Base-by-base conservation (phyloP, 2,329 filamentous ascomycete species). In the Sordariomycetes sp. region DNA sequence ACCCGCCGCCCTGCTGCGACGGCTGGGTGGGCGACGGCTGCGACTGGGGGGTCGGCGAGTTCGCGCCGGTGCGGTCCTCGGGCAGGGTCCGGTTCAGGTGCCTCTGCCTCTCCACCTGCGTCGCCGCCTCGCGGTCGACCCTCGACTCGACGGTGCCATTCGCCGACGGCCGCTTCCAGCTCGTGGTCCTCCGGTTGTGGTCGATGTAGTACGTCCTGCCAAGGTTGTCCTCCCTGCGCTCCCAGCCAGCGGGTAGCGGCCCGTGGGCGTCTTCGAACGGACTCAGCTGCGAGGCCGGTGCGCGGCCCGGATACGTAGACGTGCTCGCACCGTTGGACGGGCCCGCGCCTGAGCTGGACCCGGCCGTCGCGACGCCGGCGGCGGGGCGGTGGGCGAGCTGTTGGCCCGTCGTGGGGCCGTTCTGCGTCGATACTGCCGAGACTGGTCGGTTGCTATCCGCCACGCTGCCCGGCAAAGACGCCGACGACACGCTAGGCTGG, bases 121-220 rank as follows among this genome's bases (percentile, higher is more conserved):
- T 96, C 61, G 91, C 90, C 28, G 90, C 89, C 67, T 96, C 91
- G 69, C 92, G 81, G 63, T 90, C 87, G 62, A 77, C 86, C 60
- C 90, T 82, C 48, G 66, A 64, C 61, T 91, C 86, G 54, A 83
- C 84, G 52, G 87, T 84, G 60, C 86, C 91, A 65, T 86, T 87
- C 60, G 85, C 85, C 45, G 89, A 87, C 8, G 94, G 94, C 59
- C 94, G 80, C 64, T 89, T 92, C 94, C 94, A 99, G 64, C 92
- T 97, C 1, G 94, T 99, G 57, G 94, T 92, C 65, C 94, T 81
- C 7, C 91, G 96, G 70, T 97, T 97, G 70, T 97, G 94, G 67
- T 99, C 94, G 56, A 99, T 94, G 68, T 97, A 99, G 69, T 99
- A 99, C 24, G 92, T 97, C 65, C 94, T 82, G 56, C 94, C 92